A percentile compares a stretch with the other conserved stretches of the same genome.
Conservation (phyloP, 148 eudicot genomes). For the Silene uniflora region DNA sequence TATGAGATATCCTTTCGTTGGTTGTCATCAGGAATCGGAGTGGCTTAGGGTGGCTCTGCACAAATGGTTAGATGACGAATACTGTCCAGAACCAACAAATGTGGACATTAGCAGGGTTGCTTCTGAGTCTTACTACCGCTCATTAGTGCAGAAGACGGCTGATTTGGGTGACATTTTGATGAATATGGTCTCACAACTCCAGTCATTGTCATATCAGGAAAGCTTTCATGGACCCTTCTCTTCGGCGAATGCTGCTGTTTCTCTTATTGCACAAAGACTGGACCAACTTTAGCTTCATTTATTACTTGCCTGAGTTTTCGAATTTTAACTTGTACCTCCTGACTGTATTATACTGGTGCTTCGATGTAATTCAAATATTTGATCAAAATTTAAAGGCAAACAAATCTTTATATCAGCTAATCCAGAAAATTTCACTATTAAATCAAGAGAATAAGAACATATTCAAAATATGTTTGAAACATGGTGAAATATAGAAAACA, state of each 20-base stretch:
- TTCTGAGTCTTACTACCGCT: slow-evolving; percentile 59
- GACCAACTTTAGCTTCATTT: slow-evolving; percentile 32
- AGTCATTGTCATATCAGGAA: slow-evolving; percentile 73
- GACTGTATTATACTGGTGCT: not conserved
- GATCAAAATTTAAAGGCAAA: no score
- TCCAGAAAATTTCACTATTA: no score
- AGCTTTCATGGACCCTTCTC: slow-evolving; percentile 98
- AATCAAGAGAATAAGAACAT: no score
- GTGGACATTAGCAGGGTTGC: slow-evolving; percentile 79
- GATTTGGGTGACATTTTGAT: slow-evolving; percentile 80
- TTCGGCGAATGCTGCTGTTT: slow-evolving; percentile 88
- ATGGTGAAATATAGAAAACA: no score
- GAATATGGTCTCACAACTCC: slow-evolving; percentile 61
- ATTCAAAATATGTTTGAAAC: no score
- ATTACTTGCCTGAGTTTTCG: not conserved
- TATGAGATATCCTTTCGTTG: not conserved
- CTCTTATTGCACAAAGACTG: slow-evolving; percentile 62
- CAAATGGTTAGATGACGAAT: slow-evolving; percentile 94
- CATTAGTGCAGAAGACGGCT: slow-evolving; percentile 52
- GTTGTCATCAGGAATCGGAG: slow-evolving; percentile 67
- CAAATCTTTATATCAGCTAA: no score
- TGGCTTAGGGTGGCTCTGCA: slow-evolving; percentile 80
- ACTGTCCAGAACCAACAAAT: slow-evolving; percentile 90
- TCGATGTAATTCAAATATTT: not conserved
- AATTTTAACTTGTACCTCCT: not conserved